phyloP scores from a whole-genome alignment of 805 yeast genomes.

The Torulaspora indica region DNA sequence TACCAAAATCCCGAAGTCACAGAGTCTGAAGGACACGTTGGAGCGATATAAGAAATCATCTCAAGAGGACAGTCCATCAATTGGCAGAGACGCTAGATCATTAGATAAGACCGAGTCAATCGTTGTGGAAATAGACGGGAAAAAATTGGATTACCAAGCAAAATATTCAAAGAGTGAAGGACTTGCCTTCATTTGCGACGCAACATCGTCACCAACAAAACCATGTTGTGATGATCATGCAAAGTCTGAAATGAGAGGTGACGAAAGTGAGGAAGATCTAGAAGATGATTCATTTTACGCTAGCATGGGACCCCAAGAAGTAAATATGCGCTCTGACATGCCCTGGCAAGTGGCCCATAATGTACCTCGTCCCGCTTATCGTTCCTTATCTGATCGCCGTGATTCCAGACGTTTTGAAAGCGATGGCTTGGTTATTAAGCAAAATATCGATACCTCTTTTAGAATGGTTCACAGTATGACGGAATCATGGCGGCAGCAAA shows the following conservation, averaged over 20 bases:
- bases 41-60: constrained; percentile 7
- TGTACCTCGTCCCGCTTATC: constrained; percentile 4
- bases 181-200: constrained; percentile 19
- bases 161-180: constrained; percentile 18
- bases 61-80: neutral
- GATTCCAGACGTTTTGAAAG: neutral
- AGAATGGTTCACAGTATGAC: neutral
- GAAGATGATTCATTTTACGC: constrained; percentile 11
- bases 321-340: constrained; percentile 17
- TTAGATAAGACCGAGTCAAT: constrained; percentile 9
- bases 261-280: constrained; percentile 2
- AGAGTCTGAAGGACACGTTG: constrained; percentile 1
- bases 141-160: constrained; percentile 20
- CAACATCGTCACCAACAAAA: constrained; percentile 6
- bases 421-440: neutral
- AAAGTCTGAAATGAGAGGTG: constrained; percentile 1
- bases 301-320: constrained; percentile 16
- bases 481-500: neutral
- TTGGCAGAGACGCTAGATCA: neutral
- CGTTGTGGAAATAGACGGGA: constrained; percentile 25
- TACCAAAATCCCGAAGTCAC: neutral
- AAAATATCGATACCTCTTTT: neutral
- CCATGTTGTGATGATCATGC: neutral
- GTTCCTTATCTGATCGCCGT: constrained; percentile 4
- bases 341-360: neutral